Evolutionary conservation across 2,329 filamentous ascomycete genomes (phyloP).

Genomic region (Coniella vitis): DNA sequence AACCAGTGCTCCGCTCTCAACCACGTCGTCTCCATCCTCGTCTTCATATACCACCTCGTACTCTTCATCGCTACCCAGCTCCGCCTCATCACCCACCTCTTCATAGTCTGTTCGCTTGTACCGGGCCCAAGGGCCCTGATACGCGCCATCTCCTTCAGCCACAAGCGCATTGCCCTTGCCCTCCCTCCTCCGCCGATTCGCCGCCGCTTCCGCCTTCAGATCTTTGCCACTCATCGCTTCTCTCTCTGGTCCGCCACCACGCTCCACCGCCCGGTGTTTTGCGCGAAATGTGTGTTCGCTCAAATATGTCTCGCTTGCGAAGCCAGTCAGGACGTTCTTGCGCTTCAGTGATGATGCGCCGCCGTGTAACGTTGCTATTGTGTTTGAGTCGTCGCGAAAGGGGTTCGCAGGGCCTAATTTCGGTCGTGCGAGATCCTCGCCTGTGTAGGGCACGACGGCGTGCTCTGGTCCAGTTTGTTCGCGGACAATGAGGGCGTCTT

Average conservation of each 20-base stretch:
- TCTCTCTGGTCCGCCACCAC: constrained; percentile 50
- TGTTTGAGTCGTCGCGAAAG: constrained; percentile 54
- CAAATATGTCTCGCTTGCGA: constrained; percentile 79
- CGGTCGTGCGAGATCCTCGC: constrained; percentile 62
- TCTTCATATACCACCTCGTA: constrained; percentile 74
- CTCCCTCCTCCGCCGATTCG: constrained; percentile 68
- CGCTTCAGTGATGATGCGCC: constrained; percentile 38
- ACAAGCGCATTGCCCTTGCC: constrained; percentile 77
- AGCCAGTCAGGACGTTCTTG: constrained; percentile 76
- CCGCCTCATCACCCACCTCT: constrained; percentile 63
- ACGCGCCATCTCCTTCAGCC: constrained; percentile 79
- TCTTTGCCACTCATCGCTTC: constrained; percentile 48
- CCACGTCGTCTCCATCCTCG: constrained; percentile 57
- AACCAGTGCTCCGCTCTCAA: constrained; percentile 58
- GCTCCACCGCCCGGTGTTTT: constrained; percentile 78
- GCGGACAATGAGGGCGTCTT: constrained; percentile 56
- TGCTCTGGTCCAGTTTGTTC: constrained; percentile 50
- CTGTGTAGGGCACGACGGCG: constrained; percentile 59
- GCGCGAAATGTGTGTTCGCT: constrained; percentile 86
- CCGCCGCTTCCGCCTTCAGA: constrained; percentile 64
- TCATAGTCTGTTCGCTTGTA: constrained; percentile 70
- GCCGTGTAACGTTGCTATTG: constrained; percentile 26
- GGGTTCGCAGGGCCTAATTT: constrained; percentile 66
- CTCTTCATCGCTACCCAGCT: constrained; percentile 72
- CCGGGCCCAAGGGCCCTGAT: constrained; percentile 90